phyloP scores from a whole-genome alignment of 305 asterid genomes.

The Fraxinus greggii region DNA sequence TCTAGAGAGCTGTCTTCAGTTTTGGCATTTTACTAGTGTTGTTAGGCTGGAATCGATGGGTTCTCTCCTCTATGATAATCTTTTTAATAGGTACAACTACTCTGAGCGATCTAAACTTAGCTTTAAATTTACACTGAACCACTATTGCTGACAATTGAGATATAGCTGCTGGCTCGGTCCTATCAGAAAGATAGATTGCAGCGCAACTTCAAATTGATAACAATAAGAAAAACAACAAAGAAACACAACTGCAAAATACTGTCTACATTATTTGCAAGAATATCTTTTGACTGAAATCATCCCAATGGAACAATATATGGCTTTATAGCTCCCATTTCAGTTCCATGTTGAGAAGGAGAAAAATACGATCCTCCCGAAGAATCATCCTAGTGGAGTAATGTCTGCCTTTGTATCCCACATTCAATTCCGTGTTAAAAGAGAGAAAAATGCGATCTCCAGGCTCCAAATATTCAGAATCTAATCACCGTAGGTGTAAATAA shows the following conservation, averaged over 20 bases:
- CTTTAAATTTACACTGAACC: not conserved
- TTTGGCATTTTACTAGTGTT: not conserved
- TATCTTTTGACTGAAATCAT: not conserved
- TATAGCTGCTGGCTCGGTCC: not conserved
- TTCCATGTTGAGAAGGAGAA: not conserved
- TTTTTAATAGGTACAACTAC: not conserved
- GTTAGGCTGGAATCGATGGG: not conserved
- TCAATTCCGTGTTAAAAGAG: not conserved
- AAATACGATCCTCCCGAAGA: not conserved
- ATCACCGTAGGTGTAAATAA: not conserved
- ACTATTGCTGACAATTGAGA: not conserved
- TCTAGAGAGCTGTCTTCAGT: not conserved
- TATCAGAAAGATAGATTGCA: not conserved
- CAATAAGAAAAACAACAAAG: not conserved
- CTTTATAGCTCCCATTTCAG: not conserved
- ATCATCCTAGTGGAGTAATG: not conserved
- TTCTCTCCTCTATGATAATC: not conserved
- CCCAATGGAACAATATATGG: not conserved
- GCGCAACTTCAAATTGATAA: not conserved
- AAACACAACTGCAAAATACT: not conserved
- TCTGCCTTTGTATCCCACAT: not conserved
- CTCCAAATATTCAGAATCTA: not conserved
- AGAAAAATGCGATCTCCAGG: not conserved
- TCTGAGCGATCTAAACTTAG: not conserved
- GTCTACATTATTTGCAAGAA: not conserved